These are phyloP conservation scores for Vanderwaltozyma polyspora DNA, from an alignment of 805 yeast genomes.

Conservation along the genomic window DNA sequence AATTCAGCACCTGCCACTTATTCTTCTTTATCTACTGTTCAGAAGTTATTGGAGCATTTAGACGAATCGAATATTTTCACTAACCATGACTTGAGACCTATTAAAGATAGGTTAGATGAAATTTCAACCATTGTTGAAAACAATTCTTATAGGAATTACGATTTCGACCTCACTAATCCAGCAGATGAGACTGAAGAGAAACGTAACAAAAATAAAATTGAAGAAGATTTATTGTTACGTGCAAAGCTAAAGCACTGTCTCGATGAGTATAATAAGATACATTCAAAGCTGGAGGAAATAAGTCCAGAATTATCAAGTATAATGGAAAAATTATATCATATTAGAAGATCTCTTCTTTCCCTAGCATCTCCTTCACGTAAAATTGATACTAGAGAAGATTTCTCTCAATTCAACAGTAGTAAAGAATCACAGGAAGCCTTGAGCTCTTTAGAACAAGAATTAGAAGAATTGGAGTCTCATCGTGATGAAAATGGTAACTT, in stretches of 20 bases:
- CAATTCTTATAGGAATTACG: slow-evolving; percentile 19
- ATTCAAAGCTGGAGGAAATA: slow-evolving; percentile 42
- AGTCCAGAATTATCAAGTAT: slow-evolving; percentile 39
- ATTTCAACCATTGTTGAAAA: slow-evolving; percentile 49
- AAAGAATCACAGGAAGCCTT: slow-evolving; percentile 18
- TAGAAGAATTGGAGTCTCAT: slow-evolving; percentile 34
- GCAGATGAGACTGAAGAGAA: slow-evolving; percentile 14
- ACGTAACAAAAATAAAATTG: slow-evolving; percentile 35
- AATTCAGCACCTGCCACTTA: slow-evolving; percentile 91
- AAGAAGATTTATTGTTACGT: slow-evolving; percentile 50
- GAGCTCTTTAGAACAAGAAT: slow-evolving; percentile 27
- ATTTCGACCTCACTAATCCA: slow-evolving; percentile 10
- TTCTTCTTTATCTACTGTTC: slow-evolving; percentile 79
- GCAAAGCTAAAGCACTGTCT: slow-evolving; percentile 56
- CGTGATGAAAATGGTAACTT: slow-evolving; percentile 52
- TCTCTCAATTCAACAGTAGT: slow-evolving; percentile 4
- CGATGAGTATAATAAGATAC: slow-evolving; percentile 45
- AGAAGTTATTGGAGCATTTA: slow-evolving; percentile 71
- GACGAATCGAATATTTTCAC: slow-evolving; percentile 76
- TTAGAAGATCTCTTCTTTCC: slow-evolving; percentile 52
- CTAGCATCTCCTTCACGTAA: slow-evolving; percentile 32
- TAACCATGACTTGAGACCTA: slow-evolving; percentile 70
- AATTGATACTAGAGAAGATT: slow-evolving; percentile 6
- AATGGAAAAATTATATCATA: slow-evolving; percentile 48
- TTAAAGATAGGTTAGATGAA: slow-evolving; percentile 59